Percentiles rank a stretch among this genome's conserved stretches.
phyloP scores from a whole-genome alignment of 176 grass and related monocot genomes.

The Paspalum notatum region DNA sequence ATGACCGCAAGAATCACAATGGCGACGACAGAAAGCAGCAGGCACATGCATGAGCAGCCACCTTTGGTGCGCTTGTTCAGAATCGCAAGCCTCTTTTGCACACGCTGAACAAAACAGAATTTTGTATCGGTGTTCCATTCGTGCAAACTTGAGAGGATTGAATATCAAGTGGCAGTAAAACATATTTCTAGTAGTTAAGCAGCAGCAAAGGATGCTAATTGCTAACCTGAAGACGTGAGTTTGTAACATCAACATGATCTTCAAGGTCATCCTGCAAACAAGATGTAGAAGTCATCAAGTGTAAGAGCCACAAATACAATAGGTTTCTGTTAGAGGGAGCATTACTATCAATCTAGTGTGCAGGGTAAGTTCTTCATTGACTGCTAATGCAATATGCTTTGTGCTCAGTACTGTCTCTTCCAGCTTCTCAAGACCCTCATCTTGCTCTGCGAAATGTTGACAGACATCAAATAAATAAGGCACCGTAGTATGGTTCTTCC shows the following conservation, averaged over 20 bases:
- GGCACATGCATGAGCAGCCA: conserved; percentile 82
- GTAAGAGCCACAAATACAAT: not conserved
- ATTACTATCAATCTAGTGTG: conserved; percentile 94
- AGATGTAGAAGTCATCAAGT: conserved; percentile 31
- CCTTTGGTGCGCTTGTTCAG: conserved; percentile 92
- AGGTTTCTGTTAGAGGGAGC: conserved; percentile 18
- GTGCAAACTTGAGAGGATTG: not conserved
- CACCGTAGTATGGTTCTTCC: not conserved
- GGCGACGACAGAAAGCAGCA: conserved; percentile 64
- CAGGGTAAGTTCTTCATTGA: conserved; percentile 93
- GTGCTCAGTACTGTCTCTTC: conserved; percentile 94
- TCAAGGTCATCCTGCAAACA: conserved; percentile 83
- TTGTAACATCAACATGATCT: conserved; percentile 79
- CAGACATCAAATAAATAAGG: not conserved
- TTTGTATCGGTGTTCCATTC: conserved; percentile 4
- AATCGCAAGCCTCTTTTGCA: conserved; percentile 81
- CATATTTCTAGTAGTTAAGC: not conserved
- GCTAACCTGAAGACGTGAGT: conserved; percentile 78
- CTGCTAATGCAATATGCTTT: conserved; percentile 96
- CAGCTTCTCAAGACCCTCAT: conserved; percentile 86
- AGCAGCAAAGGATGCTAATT: not conserved
- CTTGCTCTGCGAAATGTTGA: conserved; percentile 71
- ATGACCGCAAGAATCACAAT: conserved; percentile 80
- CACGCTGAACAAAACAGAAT: conserved; percentile 54
- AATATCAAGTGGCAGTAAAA: not conserved